Evolutionary conservation across 2,329 filamentous ascomycete genomes (phyloP), one percentile per base, ranked within the genome.

Genomic region (Diaporthe longicolla): DNA sequence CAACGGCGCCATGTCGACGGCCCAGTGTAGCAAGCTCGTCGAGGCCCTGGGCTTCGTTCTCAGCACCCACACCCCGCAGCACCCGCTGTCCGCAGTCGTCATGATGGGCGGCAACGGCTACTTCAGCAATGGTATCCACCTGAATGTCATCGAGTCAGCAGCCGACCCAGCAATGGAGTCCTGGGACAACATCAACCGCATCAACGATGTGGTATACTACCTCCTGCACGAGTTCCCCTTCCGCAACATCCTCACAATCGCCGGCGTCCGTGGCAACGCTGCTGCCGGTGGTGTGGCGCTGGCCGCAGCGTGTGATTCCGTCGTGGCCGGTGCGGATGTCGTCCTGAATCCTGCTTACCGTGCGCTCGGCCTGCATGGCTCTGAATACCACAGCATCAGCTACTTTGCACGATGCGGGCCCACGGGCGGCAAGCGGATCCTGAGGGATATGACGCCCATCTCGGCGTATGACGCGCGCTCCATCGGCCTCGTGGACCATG

Each of bases 131-230:
- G 84, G 84, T 37, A 84, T 85, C 65, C 83, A 84, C 9, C 80
- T 85, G 26, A 85, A 85, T 71, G 83, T 85, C 58, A 85, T 85
- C 76, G 84, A 85, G 77, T 81, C 82, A 24, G 81, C 81, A 1
- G 72, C 77, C 8, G 81, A 84, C 72, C 80, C 84, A 5, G 78
- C 83, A 0, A 75, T 80, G 11, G 84, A 85, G 76, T 85, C 84
- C 10, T 85, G 83, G 83, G 77, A 80, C 54, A 85, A 85, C 77
- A 85, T 85, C 81, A 85, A 85, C 74, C 82, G 83, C 70, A 85
- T 85, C 76, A 79, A 85, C 73, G 83, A 85, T 74, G 81, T 85
- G 19, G 81, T 84, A 0, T 78, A 84, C 61, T 80, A 81, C 59
- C 75, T 85, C 0, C 77, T 85, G 6, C 79, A 83, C 37, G 82